phyloP scores from a whole-genome alignment of 2,329 filamentous ascomycete species.

The Blastomyces silverae region DNA sequence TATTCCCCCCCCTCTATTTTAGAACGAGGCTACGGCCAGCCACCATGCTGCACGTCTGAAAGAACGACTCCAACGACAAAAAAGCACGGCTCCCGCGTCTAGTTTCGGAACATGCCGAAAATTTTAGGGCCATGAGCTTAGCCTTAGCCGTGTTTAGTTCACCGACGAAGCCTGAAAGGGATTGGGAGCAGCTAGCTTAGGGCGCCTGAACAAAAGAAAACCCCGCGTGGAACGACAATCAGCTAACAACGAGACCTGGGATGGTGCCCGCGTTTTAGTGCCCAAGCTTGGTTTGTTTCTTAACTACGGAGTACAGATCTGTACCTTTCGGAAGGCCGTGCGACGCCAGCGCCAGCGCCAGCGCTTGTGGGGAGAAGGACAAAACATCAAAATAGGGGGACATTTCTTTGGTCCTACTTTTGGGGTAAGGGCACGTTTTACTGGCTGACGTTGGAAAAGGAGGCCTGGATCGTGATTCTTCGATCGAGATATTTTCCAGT shows the following conservation, averaged over 20 bases:
- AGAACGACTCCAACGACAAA: no score
- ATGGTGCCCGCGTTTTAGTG: conserved; percentile 5
- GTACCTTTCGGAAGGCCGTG: not conserved
- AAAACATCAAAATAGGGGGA: no score
- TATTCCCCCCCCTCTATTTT: not conserved
- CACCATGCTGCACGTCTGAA: not conserved
- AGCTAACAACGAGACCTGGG: not conserved
- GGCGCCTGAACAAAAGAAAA: not conserved
- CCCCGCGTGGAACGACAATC: not conserved
- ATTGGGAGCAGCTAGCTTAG: not conserved
- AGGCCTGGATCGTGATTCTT: no score
- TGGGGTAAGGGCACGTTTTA: no score
- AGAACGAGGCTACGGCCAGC: not conserved
- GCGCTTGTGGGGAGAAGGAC: no score
- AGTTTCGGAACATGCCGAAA: conserved; percentile 8
- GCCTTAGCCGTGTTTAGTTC: not conserved
- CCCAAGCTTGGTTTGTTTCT: not conserved
- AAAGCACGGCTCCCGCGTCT: not conserved
- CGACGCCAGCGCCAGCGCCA: not conserved
- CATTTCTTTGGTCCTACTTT: no score
- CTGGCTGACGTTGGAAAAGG: no score
- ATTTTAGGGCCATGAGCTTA: not conserved
- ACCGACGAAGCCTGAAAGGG: not conserved
- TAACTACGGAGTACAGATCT: no score
- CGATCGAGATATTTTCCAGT: no score